Base-by-base conservation (phyloP, 768 basidiomycete species). In the Mycena leptocephala region DNA sequence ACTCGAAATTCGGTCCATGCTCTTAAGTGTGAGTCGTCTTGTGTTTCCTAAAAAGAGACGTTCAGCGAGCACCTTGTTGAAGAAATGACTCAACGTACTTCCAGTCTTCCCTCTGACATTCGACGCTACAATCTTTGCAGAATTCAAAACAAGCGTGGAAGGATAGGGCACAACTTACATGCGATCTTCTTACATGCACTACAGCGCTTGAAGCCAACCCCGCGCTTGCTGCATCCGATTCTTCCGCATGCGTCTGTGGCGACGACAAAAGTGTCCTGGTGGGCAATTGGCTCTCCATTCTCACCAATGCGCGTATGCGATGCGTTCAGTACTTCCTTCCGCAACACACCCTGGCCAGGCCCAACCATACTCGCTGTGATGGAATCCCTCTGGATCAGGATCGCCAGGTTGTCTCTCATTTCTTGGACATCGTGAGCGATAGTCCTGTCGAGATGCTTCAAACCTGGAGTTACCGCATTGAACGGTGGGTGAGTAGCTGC, bases 171-270 rank as follows among this genome's bases (percentile, higher is more conserved):
- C 24, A 66, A 71, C 84, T 78, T 63, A 85, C 85, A 85, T 32
- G 74, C 66, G 2, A 74, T 78, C 43, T 78, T 80, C 59, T 79
- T 80, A 74, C 85, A 85, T 41, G 32, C 43, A 43, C 79, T 78
- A 72, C 84, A 85, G 8, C 81, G 74, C 76, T 70, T 53, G 67
- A 84, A 77, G 68, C 81, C 81, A 10, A 79, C 74, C 39, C 81
- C 82, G 10, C 84, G 74, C 59, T 81, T 82, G 43, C 77, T 79
- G 55, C 85, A 85, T 28, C 51, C 75, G 22, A 6, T 35, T 24
- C 76, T 75, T 22, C 74, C 78, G 63, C 84, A 85, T 16, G 80
- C 80, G 65, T 84, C 81, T 59, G 84, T 84, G 10, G 84, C 84
- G 56, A 82, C 74, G 26, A 78, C 74, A 39, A 80, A 75, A n/a